These are phyloP conservation scores for Debaryomycetaceae sp. DNA, from an alignment of 1,139 yeast genomes.

Conservation along the genomic window DNA sequence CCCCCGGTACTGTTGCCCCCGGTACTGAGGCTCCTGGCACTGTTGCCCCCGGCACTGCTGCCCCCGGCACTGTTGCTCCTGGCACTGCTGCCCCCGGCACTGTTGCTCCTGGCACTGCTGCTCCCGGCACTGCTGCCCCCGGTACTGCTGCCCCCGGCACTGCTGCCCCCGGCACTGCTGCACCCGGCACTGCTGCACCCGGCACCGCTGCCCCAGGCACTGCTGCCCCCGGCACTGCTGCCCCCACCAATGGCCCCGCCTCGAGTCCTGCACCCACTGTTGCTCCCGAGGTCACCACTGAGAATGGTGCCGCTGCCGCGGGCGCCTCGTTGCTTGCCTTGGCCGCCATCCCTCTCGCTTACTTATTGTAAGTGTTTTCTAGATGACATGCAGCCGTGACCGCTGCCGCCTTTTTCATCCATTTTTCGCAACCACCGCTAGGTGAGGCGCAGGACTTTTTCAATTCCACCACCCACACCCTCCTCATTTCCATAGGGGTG, in stretches of 20 bases:
- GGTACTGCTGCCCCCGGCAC: constrained; percentile 12
- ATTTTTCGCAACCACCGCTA: no score
- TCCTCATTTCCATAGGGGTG: no score
- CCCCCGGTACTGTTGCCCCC: constrained; percentile 17
- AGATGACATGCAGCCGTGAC: no score
- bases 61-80: constrained; percentile 12
- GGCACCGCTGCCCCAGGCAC: no score
- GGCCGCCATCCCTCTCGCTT: constrained; percentile 25
- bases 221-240: constrained; percentile 10
- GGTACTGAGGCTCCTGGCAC: constrained; percentile 10
- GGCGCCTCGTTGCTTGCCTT: constrained; percentile 24
- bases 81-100: constrained; percentile 10
- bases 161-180: constrained; percentile 11
- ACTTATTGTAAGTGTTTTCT: constrained; percentile 17
- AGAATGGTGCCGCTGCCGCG: constrained; percentile 21
- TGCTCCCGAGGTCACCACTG: constrained; percentile 10
- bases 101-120: constrained; percentile 10
- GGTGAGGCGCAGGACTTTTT: no score
- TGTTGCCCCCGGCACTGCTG: constrained; percentile 11
- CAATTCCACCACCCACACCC: no score
- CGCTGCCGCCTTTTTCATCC: no score
- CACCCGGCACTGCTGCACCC: constrained; percentile 10
- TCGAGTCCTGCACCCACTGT: constrained; percentile 12
- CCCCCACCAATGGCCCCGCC: constrained; percentile 12
- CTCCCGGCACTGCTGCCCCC: constrained; percentile 10